Base-by-base conservation (phyloP, 306 rosid species). In the Glycine tomentella region DNA sequence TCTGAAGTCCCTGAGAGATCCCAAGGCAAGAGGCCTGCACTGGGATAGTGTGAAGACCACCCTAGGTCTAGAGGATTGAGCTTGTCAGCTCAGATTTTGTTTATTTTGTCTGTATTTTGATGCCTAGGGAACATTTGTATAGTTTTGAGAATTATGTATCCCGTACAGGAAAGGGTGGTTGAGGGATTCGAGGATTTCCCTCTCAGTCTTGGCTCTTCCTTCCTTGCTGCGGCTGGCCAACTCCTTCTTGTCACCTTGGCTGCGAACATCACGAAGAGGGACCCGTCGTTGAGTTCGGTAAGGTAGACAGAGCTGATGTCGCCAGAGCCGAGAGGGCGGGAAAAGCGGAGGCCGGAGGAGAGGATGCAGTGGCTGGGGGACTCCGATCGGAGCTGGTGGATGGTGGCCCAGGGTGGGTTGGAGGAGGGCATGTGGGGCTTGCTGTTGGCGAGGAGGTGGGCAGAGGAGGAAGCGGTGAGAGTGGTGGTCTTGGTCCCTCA, bases 241-340 rank as follows among this genome's bases (percentile, higher is more conserved):
- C 50, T 91, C 95, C 77, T 89, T 91, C 93, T 92, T 92, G 62
- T 92, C 58, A 92, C 95, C 77, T 92, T 92, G 25, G 97, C 97
- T 3, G 97, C 97, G 48, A 91, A 88, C 64, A 84, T 78, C 69
- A 85, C 82, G 11, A 80, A 69, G 4, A 61, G 61, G 9, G 73
- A 20, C 0, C 84, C 84, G 0, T 82, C 85, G 20, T 86, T 92
- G 5, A 92, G 84, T 25, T 90, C 92, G 0, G 92, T 85, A 0
- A 92, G 86, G 81, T 88, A 91, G 6, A 92, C 97, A 13, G 95
- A 89, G 62, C 97, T 93, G 40, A 92, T 92, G 84, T 92, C 97
- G 42, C 97, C 97, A 52, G 93, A 79, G 57, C 97, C 97, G 2
- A 92, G 91, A 1, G 92, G 92, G 14, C 65, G 85, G 38, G 56